Conservation (phyloP, 768 basidiomycete genomes). For the Gloeopeniophorella convolvens region DNA sequence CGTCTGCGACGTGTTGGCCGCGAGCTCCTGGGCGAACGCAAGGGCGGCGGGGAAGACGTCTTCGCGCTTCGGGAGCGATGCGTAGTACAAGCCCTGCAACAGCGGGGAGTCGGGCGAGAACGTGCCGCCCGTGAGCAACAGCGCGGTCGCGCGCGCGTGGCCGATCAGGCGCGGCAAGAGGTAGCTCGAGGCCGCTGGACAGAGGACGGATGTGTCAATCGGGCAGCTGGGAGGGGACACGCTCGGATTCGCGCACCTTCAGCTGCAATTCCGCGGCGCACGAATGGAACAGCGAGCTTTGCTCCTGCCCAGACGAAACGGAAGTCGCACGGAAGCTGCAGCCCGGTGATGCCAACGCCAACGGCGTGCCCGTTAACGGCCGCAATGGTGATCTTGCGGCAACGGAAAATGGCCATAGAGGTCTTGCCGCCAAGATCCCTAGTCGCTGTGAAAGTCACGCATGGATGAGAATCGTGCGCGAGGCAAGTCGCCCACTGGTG, state of each 20-base stretch:
- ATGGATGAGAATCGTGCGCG: neutral
- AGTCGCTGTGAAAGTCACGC: constrained; percentile 30
- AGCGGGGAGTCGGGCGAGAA: constrained; percentile 39
- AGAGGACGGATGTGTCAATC: neutral
- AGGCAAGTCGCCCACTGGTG: neutral
- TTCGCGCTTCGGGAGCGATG: constrained; percentile 41
- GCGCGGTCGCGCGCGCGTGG: constrained; percentile 42
- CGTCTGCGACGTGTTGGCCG: constrained; percentile 44
- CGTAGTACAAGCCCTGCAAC: constrained; percentile 40
- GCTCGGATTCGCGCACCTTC: constrained; percentile 46
- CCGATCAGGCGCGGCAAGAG: constrained; percentile 52
- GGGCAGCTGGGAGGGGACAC: neutral
- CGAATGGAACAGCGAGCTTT: constrained; percentile 43
- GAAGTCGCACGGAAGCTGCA: constrained; percentile 48
- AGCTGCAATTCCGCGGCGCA: constrained; percentile 41
- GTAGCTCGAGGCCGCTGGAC: constrained; percentile 35
- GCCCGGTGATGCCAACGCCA: constrained; percentile 43
- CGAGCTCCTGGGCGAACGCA: constrained; percentile 46
- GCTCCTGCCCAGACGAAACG: constrained; percentile 48
- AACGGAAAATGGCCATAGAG: constrained; percentile 42
- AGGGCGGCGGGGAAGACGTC: constrained; percentile 48
- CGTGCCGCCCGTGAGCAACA: constrained; percentile 44
- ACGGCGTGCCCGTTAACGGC: constrained; percentile 48
- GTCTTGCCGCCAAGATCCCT: constrained; percentile 44
- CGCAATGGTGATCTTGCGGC: constrained; percentile 48